Conservation (phyloP, 176 grass and related monocot species). For the Lolium multiflorum region DNA sequence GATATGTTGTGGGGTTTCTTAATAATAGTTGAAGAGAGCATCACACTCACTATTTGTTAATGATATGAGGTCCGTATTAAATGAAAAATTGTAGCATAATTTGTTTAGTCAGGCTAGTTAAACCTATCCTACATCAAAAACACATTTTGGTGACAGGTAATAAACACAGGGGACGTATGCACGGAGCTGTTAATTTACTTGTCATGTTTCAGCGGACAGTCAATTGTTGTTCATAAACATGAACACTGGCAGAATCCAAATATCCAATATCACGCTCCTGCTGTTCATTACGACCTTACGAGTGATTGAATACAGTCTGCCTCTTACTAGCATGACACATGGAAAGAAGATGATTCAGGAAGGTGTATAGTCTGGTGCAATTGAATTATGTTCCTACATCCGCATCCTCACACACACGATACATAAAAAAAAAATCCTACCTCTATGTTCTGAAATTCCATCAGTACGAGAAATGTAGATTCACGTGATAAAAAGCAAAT, state of each 20-base stretch:
- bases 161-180: slow-evolving; percentile 5
- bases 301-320: background rate
- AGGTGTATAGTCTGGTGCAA: background rate
- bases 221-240: slow-evolving; percentile 7
- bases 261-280: background rate
- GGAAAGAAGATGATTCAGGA: background rate
- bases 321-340: slow-evolving; percentile 4
- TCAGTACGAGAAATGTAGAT: background rate
- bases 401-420: slow-evolving; percentile 12
- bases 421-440: background rate
- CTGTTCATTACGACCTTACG: background rate
- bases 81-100: background rate
- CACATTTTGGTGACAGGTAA: background rate
- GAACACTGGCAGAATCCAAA: background rate
- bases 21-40: slow-evolving; percentile 20
- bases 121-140: background rate
- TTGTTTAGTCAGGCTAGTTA: no score
- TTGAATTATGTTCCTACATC: background rate
- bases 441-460: slow-evolving; percentile 18
- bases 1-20: background rate
- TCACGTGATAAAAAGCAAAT: slow-evolving; percentile 8
- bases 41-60: background rate
- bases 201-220: background rate
- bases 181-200: slow-evolving; percentile 17
- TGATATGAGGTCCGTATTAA: background rate